phyloP scores from a whole-genome alignment of 768 basidiomycete species.

The Xerocomus spinulosus region DNA sequence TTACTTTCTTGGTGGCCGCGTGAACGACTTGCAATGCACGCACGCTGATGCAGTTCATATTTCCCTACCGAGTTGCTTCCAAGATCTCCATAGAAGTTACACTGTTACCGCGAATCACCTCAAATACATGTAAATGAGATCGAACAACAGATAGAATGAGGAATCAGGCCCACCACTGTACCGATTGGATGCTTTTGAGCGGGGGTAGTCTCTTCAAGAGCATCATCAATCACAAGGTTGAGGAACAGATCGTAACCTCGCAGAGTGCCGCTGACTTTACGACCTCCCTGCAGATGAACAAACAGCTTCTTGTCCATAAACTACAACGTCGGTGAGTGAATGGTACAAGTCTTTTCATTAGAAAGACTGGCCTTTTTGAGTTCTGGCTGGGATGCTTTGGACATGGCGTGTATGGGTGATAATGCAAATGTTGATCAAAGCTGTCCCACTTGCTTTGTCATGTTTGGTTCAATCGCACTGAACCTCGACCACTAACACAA shows the following conservation, averaged over 20 bases:
- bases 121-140: constrained; percentile 11
- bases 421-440: neutral
- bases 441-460: constrained; percentile 26
- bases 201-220: constrained; percentile 83
- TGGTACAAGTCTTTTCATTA: neutral
- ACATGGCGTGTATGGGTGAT: constrained; percentile 47
- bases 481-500: neutral
- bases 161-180: constrained; percentile 66
- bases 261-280: constrained; percentile 91
- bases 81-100: constrained; percentile 93
- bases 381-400: constrained; percentile 94
- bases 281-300: constrained; percentile 88
- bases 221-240: constrained; percentile 96
- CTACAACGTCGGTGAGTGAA: constrained; percentile 34
- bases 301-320: constrained; percentile 99
- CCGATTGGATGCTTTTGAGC: constrained; percentile 90
- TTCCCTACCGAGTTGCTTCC: constrained; percentile 49
- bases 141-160: neutral
- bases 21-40: no score
- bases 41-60: neutral
- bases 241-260: constrained; percentile 98
- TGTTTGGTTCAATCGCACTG: constrained; percentile 24
- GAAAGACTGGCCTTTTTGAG: constrained; percentile 82
- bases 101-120: constrained; percentile 97
- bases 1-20: no score